phyloP scores from a whole-genome alignment of 2,329 filamentous ascomycete genomes.

The Pseudocercospora ulei region DNA sequence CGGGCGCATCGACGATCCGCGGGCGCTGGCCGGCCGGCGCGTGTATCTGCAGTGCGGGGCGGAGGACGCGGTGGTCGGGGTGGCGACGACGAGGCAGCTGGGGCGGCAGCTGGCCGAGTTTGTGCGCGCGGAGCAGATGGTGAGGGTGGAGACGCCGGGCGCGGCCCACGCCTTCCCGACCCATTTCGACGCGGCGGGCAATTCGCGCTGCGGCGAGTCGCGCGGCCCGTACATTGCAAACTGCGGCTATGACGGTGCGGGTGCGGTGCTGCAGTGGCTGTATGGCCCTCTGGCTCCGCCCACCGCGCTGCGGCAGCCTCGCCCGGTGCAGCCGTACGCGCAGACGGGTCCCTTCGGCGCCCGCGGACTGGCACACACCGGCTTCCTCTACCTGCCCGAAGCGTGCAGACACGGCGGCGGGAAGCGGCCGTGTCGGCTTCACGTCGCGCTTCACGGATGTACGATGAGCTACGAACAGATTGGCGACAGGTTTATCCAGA shows the following conservation, averaged over 20 bases:
- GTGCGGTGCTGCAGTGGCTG: slow-evolving; percentile 14
- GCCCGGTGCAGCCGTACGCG: neutral
- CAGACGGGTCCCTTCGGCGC: slow-evolving; percentile 7
- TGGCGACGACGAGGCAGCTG: neutral
- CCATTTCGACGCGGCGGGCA: slow-evolving; percentile 4
- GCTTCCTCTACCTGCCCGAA: slow-evolving; percentile 8
- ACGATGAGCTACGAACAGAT: slow-evolving; percentile 12
- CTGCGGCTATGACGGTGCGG: slow-evolving; percentile 14
- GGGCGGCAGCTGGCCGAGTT: slow-evolving; percentile 7
- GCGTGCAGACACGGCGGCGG: neutral
- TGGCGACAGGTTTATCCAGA: slow-evolving; percentile 6
- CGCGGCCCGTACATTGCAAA: slow-evolving; percentile 8
- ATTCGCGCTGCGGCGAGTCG: slow-evolving; percentile 2
- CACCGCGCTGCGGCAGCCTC: neutral
- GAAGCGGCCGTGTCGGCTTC: slow-evolving; percentile 6
- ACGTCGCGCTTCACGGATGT: slow-evolving; percentile 16
- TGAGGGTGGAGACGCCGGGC: neutral
- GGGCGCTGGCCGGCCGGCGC: neutral
- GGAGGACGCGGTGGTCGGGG: slow-evolving; percentile 5
- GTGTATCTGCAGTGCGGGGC: slow-evolving; percentile 6
- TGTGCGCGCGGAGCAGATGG: neutral
- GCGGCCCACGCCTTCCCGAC: slow-evolving; percentile 16
- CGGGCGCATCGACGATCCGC: slow-evolving; percentile 2
- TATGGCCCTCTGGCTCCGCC: neutral
- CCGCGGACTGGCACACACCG: slow-evolving; percentile 10